A percentile compares a stretch with the other conserved stretches of the same genome.
Conservation (phyloP, 2,329 filamentous ascomycete genomes). For the Monilinia laxa region DNA sequence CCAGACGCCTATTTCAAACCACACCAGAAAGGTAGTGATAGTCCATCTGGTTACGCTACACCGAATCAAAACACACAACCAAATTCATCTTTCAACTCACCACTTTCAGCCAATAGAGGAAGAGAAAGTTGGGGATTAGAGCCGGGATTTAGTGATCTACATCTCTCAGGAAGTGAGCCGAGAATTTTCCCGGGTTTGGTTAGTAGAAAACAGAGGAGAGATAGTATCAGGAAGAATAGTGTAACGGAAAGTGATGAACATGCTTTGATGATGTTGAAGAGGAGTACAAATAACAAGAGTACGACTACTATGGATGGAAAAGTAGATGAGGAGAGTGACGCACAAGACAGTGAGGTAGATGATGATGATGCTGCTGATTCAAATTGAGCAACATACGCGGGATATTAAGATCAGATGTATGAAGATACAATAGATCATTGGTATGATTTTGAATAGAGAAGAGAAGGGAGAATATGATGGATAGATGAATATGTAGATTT, state of each 20-base stretch:
- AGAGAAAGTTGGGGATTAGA: constrained; percentile 45
- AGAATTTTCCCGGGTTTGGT: constrained; percentile 72
- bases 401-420: background rate
- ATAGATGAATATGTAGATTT: no score
- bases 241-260: constrained; percentile 35
- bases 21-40: constrained; percentile 27
- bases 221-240: constrained; percentile 35
- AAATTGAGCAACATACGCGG: background rate
- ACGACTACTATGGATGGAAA: constrained; percentile 12
- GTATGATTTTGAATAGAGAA: background rate
- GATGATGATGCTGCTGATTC: constrained; percentile 13
- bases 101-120: constrained; percentile 30
- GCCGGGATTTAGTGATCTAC: constrained; percentile 43
- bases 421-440: background rate
- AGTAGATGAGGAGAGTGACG: constrained; percentile 13
- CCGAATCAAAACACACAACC: constrained; percentile 20
- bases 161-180: constrained; percentile 61
- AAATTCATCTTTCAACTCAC: constrained; percentile 25
- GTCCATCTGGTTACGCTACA: constrained; percentile 25
- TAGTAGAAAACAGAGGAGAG: constrained; percentile 39
- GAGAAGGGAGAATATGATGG: no score
- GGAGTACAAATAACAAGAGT: background rate
- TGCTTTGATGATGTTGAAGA: constrained; percentile 20
- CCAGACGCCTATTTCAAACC: constrained; percentile 26
- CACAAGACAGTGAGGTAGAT: background rate